A percentile compares a stretch with the other conserved stretches of the same genome.
phyloP scores from a whole-genome alignment of 2,329 filamentous ascomycete species.

The Botrytis porri region DNA sequence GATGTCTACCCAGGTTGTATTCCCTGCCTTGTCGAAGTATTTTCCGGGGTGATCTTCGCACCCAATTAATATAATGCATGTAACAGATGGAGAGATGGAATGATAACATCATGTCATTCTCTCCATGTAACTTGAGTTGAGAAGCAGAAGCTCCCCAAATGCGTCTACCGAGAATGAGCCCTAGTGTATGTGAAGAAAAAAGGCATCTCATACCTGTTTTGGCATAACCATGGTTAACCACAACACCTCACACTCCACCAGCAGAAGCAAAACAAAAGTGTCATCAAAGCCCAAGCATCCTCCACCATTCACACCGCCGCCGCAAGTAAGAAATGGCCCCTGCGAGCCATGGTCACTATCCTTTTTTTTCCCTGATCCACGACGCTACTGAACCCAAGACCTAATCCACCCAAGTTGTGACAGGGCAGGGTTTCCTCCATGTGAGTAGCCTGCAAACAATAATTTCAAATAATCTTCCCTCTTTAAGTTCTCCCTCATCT shows the following conservation, averaged over 20 bases:
- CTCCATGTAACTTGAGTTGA: neutral
- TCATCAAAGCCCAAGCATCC: slow-evolving; percentile 7
- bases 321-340: slow-evolving; percentile 4
- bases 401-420: slow-evolving; percentile 9
- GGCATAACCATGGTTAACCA: slow-evolving; percentile 1
- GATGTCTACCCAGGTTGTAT: neutral
- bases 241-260: neutral
- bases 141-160: neutral
- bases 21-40: neutral
- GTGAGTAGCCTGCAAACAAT: slow-evolving; percentile 25
- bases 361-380: slow-evolving; percentile 15
- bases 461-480: slow-evolving; percentile 19
- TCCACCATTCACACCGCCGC: slow-evolving; percentile 19
- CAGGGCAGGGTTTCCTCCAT: slow-evolving; percentile 22
- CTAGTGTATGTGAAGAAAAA: neutral
- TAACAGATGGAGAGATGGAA: neutral
- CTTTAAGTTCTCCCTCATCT: neutral
- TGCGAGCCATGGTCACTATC: slow-evolving; percentile 14
- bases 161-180: neutral
- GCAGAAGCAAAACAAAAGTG: neutral
- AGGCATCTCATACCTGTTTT: neutral
- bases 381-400: slow-evolving; percentile 6
- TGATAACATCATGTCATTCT: neutral
- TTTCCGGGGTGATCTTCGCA: slow-evolving; percentile 10
- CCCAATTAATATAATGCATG: neutral